Evolutionary conservation across 345 rosid genomes (phyloP).

Genomic region (Brassica carinata): DNA sequence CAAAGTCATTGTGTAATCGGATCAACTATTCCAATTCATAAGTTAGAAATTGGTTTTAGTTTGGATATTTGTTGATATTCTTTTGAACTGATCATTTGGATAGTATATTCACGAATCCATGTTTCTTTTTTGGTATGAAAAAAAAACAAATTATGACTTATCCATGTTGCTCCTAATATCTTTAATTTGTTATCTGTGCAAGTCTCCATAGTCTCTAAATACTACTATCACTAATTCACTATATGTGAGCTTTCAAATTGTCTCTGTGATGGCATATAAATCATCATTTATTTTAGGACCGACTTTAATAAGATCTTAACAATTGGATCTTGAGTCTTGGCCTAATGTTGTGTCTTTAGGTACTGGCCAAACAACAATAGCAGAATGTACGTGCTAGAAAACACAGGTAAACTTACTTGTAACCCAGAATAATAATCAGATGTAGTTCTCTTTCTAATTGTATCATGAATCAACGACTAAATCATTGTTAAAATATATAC

Average conservation of each 20-base stretch:
- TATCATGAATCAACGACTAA: background rate
- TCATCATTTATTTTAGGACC: background rate
- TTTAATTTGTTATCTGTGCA: background rate
- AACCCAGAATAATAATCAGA: background rate
- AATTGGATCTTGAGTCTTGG: slow-evolving; percentile 10
- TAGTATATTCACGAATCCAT: background rate
- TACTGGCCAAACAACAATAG: slow-evolving; percentile 99
- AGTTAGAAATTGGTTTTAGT: background rate
- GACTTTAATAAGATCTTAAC: background rate
- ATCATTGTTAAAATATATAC: background rate
- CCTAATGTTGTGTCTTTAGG: slow-evolving; percentile 49
- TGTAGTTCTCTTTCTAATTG: background rate
- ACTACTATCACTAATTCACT: background rate
- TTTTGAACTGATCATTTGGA: background rate
- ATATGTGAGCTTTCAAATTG: background rate
- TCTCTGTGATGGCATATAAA: background rate
- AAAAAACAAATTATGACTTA: background rate
- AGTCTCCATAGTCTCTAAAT: background rate
- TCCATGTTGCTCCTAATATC: background rate
- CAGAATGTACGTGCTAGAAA: slow-evolving; percentile 95
- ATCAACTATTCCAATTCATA: background rate
- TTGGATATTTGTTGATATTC: background rate
- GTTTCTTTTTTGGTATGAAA: background rate
- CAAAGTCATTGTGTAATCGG: background rate
- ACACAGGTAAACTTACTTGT: slow-evolving; percentile 61